Conservation (phyloP, 2,329 filamentous ascomycete genomes). For the Knoxdaviesia proteae region DNA sequence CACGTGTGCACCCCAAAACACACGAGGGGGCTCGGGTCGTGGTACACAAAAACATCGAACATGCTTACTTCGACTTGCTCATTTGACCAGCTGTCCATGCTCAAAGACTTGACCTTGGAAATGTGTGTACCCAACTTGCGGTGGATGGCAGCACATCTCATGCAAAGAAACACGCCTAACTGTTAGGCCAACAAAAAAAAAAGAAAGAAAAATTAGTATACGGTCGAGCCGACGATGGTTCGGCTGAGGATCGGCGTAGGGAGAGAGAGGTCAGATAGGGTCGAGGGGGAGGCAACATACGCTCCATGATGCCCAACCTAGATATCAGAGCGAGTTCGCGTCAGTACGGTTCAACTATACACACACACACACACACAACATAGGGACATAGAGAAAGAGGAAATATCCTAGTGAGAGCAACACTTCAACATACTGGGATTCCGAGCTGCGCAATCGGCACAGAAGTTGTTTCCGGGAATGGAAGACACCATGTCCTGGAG, state of each 20-base stretch:
- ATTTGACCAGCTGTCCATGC: constrained; percentile 92
- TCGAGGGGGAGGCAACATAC: constrained; percentile 29
- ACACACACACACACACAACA: neutral
- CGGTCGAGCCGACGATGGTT: neutral
- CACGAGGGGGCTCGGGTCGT: neutral
- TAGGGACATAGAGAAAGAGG: neutral
- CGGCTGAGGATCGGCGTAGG: neutral
- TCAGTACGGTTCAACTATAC: neutral
- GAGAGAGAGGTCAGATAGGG: neutral
- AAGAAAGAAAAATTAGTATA: neutral
- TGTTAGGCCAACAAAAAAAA: constrained; percentile 17
- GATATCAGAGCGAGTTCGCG: constrained; percentile 10
- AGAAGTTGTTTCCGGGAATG: constrained; percentile 73
- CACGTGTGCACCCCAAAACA: neutral
- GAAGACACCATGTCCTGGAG: constrained; percentile 75
- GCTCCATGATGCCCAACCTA: constrained; percentile 94
- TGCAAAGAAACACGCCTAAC: constrained; percentile 90
- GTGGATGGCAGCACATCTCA: constrained; percentile 90
- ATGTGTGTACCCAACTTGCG: constrained; percentile 94
- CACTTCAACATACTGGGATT: constrained; percentile 55
- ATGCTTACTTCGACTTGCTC: constrained; percentile 80
- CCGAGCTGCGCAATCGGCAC: constrained; percentile 77
- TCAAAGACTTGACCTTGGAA: constrained; percentile 95
- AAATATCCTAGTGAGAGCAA: constrained; percentile 1
- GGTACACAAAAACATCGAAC: neutral